Conservation (phyloP, 148 eudicot genomes). For the Camellia sinensis region DNA sequence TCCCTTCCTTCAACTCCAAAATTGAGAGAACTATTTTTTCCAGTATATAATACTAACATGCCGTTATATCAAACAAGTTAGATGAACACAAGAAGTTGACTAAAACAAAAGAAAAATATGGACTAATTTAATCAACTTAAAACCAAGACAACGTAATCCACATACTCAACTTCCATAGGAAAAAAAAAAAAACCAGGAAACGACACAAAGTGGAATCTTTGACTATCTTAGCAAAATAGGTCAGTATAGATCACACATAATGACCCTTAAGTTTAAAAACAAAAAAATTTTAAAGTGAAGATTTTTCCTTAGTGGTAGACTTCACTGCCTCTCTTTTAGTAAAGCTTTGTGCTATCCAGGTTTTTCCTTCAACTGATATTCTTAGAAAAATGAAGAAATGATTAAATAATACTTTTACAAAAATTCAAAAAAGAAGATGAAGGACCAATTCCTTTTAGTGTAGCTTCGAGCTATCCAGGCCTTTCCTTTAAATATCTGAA, state of each 20-base stretch:
- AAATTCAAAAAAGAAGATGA: not conserved
- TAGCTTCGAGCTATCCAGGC: not conserved
- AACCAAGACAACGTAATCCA: not conserved
- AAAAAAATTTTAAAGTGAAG: not conserved
- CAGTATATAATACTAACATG: not conserved
- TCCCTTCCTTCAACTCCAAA: not conserved
- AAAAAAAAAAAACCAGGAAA: not conserved
- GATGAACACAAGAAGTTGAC: not conserved
- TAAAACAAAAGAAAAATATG: not conserved
- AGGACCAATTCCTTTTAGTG: no score
- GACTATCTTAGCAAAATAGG: not conserved
- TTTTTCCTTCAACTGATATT: not conserved
- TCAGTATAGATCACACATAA: not conserved
- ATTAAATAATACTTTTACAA: no score
- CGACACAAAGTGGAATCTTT: not conserved
- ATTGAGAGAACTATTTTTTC: not conserved
- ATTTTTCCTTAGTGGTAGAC: not conserved
- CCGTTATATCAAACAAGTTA: not conserved
- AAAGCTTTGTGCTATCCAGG: not conserved
- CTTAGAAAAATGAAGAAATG: no score
- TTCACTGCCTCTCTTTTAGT: not conserved
- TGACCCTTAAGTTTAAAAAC: not conserved
- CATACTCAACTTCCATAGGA: not conserved
- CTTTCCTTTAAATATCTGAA: slow-evolving; percentile 1
- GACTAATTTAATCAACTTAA: not conserved